Base-by-base conservation (phyloP, 78 protist genomes). In the Pirum gemmata region DNA sequence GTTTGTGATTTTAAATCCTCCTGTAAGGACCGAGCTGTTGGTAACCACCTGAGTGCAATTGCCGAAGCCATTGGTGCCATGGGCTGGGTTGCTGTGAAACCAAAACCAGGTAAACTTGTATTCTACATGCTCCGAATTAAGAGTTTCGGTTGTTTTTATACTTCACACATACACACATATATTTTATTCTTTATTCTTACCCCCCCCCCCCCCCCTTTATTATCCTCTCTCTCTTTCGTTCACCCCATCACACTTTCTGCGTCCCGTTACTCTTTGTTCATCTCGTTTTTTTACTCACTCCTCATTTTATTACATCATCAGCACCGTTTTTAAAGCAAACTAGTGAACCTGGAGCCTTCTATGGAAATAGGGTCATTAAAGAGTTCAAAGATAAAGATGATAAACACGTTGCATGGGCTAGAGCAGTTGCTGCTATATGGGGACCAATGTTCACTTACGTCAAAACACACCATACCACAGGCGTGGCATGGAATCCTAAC, bases 31-130 rank as follows among this genome's bases (percentile, higher is more conserved):
- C 83, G 92, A 1, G 34, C 38, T 34, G 27, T 1, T 38, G 35
- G 29, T 78, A 87, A 91, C 75, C 89, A 73, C 38, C 75, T 79
- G 36, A 1, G 83, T 25, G 80, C 93, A 26, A 31, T 92, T 8
- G 25, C 39, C 40, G 94, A 92, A 73, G 89, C 89, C 40, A 51
- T 87, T 61, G 61, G 84, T 1, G 90, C 91, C 2, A 61, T 92
- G 27, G 92, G 91, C 29, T 92, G 93, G 93, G 91, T 90, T 21
- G 1, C n/a, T n/a, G n/a, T n/a, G n/a, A n/a, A n/a, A n/a, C n/a
- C n/a, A n/a, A n/a, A 34, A 72, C 89, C 89, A 26, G 89, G 34
- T 74, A 41, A 18, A 25, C 80, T 77, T 8, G 21, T 5, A 34
- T 1, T 34, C 1, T 34, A 29, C 1, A 2, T 72, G 27, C 1